These are phyloP conservation scores for Penicillium nordicum DNA, from an alignment of 2,329 filamentous ascomycete genomes.

Conservation along the genomic window DNA sequence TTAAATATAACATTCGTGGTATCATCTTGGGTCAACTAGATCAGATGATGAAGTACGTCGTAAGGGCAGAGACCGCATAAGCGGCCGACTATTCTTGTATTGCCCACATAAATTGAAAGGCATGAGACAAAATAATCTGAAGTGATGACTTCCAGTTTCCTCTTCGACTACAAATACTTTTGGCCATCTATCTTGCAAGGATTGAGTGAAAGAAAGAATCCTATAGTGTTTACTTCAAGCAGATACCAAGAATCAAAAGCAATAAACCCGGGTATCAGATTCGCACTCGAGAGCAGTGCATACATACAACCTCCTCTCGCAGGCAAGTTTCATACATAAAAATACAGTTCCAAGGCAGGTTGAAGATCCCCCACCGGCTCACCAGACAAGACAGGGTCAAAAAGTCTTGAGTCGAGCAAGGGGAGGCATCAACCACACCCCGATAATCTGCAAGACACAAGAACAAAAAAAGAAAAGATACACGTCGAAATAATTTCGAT, in stretches of 20 bases:
- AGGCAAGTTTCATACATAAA: constrained; percentile 15
- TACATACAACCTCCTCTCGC: constrained; percentile 9
- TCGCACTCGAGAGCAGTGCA: constrained; percentile 11
- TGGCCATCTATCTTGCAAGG: not conserved
- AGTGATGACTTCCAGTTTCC: not conserved
- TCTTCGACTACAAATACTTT: not conserved
- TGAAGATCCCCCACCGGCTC: not conserved
- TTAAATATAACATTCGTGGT: too few relatives aligned
- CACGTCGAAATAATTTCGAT: not conserved
- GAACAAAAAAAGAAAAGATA: constrained; percentile 2
- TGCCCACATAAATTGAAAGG: too few relatives aligned
- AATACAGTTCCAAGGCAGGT: constrained; percentile 11
- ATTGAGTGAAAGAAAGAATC: not conserved
- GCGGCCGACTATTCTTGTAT: not conserved
- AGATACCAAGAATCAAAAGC: not conserved
- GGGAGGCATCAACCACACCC: not conserved
- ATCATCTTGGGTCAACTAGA: too few relatives aligned
- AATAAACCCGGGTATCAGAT: constrained; percentile 18
- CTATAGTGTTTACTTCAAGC: not conserved
- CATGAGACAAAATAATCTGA: not conserved
- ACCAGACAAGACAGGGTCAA: not conserved
- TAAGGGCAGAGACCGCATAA: not conserved
- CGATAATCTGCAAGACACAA: constrained; percentile 11
- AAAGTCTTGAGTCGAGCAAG: not conserved
- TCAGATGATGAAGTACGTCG: too few relatives aligned